Percentiles rank a stretch among this genome's conserved stretches.
Evolutionary conservation across 2,329 filamentous ascomycete genomes (phyloP).

Genomic region (Mycosphaerella arachidis): DNA sequence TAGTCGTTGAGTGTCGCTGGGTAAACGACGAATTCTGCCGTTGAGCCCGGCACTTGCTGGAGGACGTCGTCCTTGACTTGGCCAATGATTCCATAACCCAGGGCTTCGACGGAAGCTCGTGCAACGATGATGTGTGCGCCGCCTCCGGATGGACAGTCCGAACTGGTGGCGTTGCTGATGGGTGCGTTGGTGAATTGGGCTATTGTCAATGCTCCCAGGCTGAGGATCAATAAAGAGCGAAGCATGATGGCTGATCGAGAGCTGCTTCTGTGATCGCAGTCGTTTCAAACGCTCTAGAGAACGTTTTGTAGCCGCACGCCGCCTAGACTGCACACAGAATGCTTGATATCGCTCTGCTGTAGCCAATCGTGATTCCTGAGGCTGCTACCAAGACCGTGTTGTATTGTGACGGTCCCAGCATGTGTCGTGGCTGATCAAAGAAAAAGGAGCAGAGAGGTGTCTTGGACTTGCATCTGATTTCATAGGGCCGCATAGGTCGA

Average conservation of each 20-base stretch:
- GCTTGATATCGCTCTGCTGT: too few species aligned
- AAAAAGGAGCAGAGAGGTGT: background rate
- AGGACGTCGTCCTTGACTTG: constrained; percentile 16
- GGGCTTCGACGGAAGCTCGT: constrained; percentile 16
- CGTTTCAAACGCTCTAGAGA: background rate
- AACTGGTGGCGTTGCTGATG: constrained; percentile 14
- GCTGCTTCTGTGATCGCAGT: background rate
- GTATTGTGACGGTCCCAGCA: background rate
- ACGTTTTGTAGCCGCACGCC: too few species aligned
- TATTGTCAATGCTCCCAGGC: background rate
- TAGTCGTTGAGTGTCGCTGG: constrained; percentile 19
- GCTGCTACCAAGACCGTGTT: background rate
- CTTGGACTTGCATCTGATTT: background rate
- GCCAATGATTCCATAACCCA: constrained; percentile 18
- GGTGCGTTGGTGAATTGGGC: background rate
- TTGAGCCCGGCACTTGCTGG: constrained; percentile 7
- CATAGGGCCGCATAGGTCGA: background rate
- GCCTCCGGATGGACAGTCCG: constrained; percentile 11
- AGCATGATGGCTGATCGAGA: background rate
- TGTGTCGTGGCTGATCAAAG: background rate
- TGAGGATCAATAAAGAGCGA: background rate
- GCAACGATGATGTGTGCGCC: constrained; percentile 22
- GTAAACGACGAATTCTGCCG: constrained; percentile 18
- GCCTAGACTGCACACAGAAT: too few species aligned
- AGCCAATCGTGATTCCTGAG: too few species aligned